These are phyloP conservation scores for Entomortierella parvispora DNA, from an alignment of 192 early-diverging fungal genomes.

Conservation along the genomic window DNA sequence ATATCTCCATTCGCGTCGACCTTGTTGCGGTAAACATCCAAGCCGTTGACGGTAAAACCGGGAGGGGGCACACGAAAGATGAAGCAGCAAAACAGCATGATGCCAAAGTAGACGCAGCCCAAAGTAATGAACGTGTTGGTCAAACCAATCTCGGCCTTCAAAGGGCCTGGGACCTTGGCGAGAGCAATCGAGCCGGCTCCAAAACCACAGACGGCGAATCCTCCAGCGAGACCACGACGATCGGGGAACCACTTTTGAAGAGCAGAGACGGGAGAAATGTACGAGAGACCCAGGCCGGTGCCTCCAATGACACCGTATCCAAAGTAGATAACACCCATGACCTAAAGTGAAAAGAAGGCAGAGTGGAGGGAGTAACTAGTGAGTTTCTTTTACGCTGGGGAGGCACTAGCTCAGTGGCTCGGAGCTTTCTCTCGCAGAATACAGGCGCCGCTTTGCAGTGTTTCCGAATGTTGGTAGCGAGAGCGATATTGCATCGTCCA, in stretches of 20 bases:
- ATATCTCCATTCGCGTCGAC: slow-evolving; percentile 56
- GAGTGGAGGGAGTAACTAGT: background rate
- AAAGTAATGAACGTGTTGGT: slow-evolving; percentile 73
- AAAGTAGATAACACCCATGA: slow-evolving; percentile 71
- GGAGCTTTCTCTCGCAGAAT: background rate
- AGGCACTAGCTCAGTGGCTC: background rate
- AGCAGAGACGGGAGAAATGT: slow-evolving; percentile 79
- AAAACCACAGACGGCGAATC: slow-evolving; percentile 82
- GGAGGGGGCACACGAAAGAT: slow-evolving; percentile 71
- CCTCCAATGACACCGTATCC: slow-evolving; percentile 81
- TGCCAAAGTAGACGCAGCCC: slow-evolving; percentile 67
- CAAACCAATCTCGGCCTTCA: slow-evolving; percentile 63
- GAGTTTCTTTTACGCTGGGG: background rate
- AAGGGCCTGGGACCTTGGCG: slow-evolving; percentile 67
- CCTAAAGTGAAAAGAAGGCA: background rate
- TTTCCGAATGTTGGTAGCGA: too few species aligned
- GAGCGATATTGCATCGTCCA: too few species aligned
- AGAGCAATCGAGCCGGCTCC: slow-evolving; percentile 78
- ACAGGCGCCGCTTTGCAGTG: too few species aligned
- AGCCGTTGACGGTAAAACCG: slow-evolving; percentile 64
- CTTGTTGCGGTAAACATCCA: slow-evolving; percentile 58
- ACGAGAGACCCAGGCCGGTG: slow-evolving; percentile 74
- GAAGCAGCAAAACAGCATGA: slow-evolving; percentile 70
- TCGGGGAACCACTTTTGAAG: slow-evolving; percentile 86
- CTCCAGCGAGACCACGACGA: slow-evolving; percentile 77